These are phyloP conservation scores for Hypoxylon sp. DNA, from an alignment of 2,329 filamentous ascomycete genomes.

Conservation along the genomic window DNA sequence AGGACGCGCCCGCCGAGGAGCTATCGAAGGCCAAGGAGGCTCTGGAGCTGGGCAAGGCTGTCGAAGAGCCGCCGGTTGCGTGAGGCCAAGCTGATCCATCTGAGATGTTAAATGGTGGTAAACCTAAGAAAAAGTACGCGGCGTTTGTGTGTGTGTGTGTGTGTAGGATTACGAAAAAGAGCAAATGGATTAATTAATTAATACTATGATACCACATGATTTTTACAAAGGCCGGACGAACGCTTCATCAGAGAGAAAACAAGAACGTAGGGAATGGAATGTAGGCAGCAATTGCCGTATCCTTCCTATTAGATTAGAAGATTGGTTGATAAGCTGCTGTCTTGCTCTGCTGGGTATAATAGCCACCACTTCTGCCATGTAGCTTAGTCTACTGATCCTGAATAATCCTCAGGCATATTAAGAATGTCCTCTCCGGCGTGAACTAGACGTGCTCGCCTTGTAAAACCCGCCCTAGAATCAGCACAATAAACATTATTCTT, in stretches of 20 bases:
- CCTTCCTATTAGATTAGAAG: conserved; percentile 4
- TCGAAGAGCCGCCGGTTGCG: conserved; percentile 41
- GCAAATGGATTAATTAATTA: too few relatives aligned
- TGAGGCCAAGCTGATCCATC: conserved; percentile 9
- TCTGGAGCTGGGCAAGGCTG: conserved; percentile 58
- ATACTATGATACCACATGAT: conserved; percentile 33
- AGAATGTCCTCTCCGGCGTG: too few relatives aligned
- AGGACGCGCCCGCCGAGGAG: conserved; percentile 58
- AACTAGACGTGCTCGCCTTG: too few relatives aligned
- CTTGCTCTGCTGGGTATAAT: conserved; percentile 25
- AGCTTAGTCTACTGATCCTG: too few relatives aligned
- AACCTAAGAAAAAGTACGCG: too few relatives aligned
- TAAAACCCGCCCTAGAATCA: too few relatives aligned
- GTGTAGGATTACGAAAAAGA: conserved; percentile 19
- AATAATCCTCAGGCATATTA: too few relatives aligned
- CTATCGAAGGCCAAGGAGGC: conserved; percentile 64
- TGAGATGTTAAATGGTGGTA: too few relatives aligned
- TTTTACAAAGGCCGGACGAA: not conserved
- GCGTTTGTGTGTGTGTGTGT: conserved; percentile 1
- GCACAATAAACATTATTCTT: too few relatives aligned
- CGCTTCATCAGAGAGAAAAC: not conserved
- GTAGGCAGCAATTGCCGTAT: too few relatives aligned
- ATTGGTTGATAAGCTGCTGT: not conserved
- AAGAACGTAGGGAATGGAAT: not conserved
- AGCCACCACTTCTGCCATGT: not conserved